Conservation (phyloP, 768 basidiomycete species). For the Leccinum disarticulatum region DNA sequence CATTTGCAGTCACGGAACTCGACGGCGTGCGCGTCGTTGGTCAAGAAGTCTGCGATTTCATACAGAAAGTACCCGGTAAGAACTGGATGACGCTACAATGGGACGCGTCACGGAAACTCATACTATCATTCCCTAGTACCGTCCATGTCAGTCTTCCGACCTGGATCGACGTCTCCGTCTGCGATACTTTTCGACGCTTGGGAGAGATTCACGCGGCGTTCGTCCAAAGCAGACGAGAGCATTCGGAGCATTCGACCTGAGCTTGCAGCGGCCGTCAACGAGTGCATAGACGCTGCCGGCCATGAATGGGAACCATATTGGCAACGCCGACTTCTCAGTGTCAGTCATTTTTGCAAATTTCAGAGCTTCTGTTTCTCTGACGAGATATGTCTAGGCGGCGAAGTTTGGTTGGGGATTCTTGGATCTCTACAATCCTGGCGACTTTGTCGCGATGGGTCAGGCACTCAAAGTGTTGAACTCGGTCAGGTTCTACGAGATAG, state of each 20-base stretch:
- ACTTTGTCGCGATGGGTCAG: slow-evolving; percentile 92
- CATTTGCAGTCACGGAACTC: slow-evolving; percentile 78
- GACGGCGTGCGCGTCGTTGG: slow-evolving; percentile 89
- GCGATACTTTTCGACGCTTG: slow-evolving; percentile 93
- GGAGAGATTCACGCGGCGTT: slow-evolving; percentile 79
- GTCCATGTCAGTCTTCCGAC: slow-evolving; percentile 80
- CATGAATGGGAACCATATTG: slow-evolving; percentile 88
- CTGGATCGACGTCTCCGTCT: slow-evolving; percentile 88
- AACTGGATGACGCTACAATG: background rate
- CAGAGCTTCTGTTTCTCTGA: background rate
- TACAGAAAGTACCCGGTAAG: slow-evolving; percentile 92
- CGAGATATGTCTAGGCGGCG: slow-evolving; percentile 65
- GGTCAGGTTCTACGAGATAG: slow-evolving; percentile 87
- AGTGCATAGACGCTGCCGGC: slow-evolving; percentile 92
- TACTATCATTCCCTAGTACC: slow-evolving; percentile 48
- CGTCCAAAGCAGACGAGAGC: slow-evolving; percentile 91
- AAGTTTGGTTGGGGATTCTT: slow-evolving; percentile 94
- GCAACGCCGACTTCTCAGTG: slow-evolving; percentile 85
- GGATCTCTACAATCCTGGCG: slow-evolving; percentile 88
- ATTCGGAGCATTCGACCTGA: slow-evolving; percentile 87
- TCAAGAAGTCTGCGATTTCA: slow-evolving; percentile 77
- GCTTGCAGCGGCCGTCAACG: slow-evolving; percentile 81
- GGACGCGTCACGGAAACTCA: background rate
- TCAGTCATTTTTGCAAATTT: slow-evolving; percentile 31
- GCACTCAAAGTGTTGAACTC: slow-evolving; percentile 93